Base-by-base conservation (phyloP, 768 basidiomycete genomes). In the Pholiota conissans region DNA sequence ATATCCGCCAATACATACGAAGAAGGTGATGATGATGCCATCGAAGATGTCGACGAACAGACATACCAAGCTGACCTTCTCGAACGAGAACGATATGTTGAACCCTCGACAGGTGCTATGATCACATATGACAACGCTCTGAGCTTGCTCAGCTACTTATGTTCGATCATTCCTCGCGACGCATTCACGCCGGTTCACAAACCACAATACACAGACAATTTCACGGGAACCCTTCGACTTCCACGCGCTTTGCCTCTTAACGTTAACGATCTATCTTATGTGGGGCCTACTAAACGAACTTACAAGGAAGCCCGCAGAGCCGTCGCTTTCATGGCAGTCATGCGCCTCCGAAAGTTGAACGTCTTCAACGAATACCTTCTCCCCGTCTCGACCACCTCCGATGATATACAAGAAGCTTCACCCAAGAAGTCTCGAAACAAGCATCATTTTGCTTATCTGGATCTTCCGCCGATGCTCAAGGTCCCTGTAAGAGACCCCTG, bases 291-390 rank as follows among this genome's bases (percentile, higher is more conserved):
- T 5, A 83, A 81, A 56, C 73, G 77, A 42, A 83, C 90, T 11
- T 95, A 93, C 68, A 86, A 81, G 58, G 91, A 91, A 65, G 93
- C 94, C 0, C 91, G 85, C 63, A 86, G 93, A 6, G 89, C 89
- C 3, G 92, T 84, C 10, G 90, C 92, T 0, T 95, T 92, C 68
- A 71, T 84, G 59, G 93, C 89, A 2, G 90, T 92, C 20, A 85
- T 83, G 62, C 76, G 76, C 2, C 77, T 96, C 14, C 82, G 87
- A 58, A 74, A 77, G 27, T 73, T 91, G n/a, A 81, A 88, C 27
- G 87, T 91, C 4, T 88, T 95, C 62, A 88, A 95, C 64, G 86
- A 93, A 56, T 87, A 90, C 65, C 79, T 96, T 2, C 78, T 93
- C 9, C 93, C 94, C 0, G 75, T 81, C n/a, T 78, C 84, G 13